phyloP scores from a whole-genome alignment of 148 eudicot genomes.

The Silene conica region DNA sequence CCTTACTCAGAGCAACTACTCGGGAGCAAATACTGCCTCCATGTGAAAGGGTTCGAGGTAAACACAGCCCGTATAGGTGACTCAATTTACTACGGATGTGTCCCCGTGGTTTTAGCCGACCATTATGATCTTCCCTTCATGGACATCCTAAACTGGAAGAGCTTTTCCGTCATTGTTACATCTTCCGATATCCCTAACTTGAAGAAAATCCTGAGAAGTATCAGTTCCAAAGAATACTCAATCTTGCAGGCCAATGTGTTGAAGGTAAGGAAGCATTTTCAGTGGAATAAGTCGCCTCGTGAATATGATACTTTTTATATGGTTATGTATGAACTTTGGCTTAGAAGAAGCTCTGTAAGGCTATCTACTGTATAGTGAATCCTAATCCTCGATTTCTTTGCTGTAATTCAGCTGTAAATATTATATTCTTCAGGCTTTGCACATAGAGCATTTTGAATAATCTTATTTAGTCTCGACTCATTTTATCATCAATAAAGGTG shows the following conservation, averaged over 20 bases:
- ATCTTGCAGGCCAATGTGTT: slow-evolving; percentile 46
- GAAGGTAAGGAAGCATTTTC: slow-evolving; percentile 55
- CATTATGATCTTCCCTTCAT: slow-evolving; percentile 82
- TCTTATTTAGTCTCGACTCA: no score
- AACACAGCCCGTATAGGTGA: slow-evolving; percentile 89
- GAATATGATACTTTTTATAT: slow-evolving; percentile 63
- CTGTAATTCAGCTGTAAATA: background rate
- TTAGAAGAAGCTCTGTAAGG: slow-evolving; percentile 43
- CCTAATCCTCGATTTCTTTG: background rate
- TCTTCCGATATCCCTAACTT: slow-evolving; percentile 52
- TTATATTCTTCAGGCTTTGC: background rate
- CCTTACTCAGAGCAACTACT: slow-evolving; percentile 70
- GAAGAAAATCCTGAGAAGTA: slow-evolving; percentile 52
- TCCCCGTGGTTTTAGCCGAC: slow-evolving; percentile 81
- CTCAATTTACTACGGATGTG: slow-evolving; percentile 80
- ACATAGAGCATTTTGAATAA: background rate
- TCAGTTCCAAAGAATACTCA: slow-evolving; percentile 34
- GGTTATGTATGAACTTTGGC: slow-evolving; percentile 76
- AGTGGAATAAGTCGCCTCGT: slow-evolving; percentile 42
- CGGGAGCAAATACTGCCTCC: slow-evolving; percentile 75
- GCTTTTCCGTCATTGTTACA: slow-evolving; percentile 56
- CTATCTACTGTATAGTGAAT: background rate
- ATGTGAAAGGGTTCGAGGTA: slow-evolving; percentile 89
- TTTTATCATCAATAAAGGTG: no score
- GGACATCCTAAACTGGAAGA: slow-evolving; percentile 70